Base-by-base conservation (phyloP, 306 rosid species). In the Malus fusca region DNA sequence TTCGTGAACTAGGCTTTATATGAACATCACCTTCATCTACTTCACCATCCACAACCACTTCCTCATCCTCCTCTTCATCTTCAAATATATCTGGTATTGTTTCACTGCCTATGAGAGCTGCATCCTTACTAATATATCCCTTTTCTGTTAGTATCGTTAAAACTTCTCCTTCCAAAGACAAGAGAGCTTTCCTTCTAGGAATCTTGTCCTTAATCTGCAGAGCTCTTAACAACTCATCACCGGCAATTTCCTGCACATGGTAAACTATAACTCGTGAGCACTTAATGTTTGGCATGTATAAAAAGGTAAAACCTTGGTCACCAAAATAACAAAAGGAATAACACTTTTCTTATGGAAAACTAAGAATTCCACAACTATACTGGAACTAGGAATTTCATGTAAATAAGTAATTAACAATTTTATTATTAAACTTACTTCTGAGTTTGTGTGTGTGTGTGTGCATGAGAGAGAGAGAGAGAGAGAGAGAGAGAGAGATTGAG, bases 11-110 rank as follows among this genome's bases (percentile, higher is more conserved):
- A 59, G 97, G 97, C 88, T 88, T 95, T 82, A 95, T 95, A 85
- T 95, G 99, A 79, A 95, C 84, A 85, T 95, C 99, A 37, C 99
- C 99, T 89, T 95, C 99, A 43, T 95, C 99, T 62, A 95, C 93
- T 84, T 95, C 97, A 81, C 99, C 99, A 69, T 95, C 99, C 77
- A 89, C 96, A 82, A 95, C 89, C 28, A 92, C 88, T 84, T 95
- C 98, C 81, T 92, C 97, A 72, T 90, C 98, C 84, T 92, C 98
- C 6, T 94, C 98, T 72, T 90, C 97, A 17, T 86, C 99, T 85
- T 92, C 99, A 62, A 90, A 83, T 75, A 92, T 75, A 75, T 89
- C 92, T 2, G 81, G 84, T 71, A 87, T 68, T 14, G 89, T 84
- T 84, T 90, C 99, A 74, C 73, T 71, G 72, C 77, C 84, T 79